Conservation (phyloP, 768 basidiomycete genomes). For the Podaxis carcinomalis region DNA sequence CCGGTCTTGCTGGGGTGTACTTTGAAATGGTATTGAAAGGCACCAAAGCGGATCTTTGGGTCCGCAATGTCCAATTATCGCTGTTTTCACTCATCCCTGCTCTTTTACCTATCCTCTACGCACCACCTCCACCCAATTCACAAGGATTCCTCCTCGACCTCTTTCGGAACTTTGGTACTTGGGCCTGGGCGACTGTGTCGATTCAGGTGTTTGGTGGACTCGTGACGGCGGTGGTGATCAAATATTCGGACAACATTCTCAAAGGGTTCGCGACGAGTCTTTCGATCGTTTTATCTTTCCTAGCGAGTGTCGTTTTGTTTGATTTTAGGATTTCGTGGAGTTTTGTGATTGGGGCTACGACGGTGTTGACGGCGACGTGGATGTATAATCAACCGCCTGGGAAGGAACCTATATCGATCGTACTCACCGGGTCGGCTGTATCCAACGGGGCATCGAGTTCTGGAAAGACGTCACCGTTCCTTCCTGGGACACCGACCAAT, state of each 20-base stretch:
- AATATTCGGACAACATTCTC: conserved; percentile 91
- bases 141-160: conserved; percentile 51
- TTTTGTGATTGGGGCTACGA: conserved; percentile 81
- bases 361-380: conserved; percentile 87
- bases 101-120: conserved; percentile 70
- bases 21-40: conserved; percentile 97
- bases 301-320: conserved; percentile 89
- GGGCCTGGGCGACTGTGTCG: conserved; percentile 93
- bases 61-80: conserved; percentile 93
- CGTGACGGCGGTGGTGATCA: conserved; percentile 93
- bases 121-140: conserved; percentile 35
- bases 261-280: conserved; percentile 98
- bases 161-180: conserved; percentile 84
- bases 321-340: conserved; percentile 82
- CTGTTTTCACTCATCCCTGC: conserved; percentile 93
- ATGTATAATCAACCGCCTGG: conserved; percentile 83
- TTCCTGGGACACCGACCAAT: conserved; percentile 27
- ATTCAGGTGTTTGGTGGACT: conserved; percentile 93
- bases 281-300: conserved; percentile 92
- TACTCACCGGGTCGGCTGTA: conserved; percentile 16
- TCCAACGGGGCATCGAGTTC: background rate
- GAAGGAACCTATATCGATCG: conserved; percentile 24
- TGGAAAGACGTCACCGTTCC: conserved; percentile 25
- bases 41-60: conserved; percentile 87
- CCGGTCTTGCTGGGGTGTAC: conserved; percentile 94